A percentile compares a stretch with the other conserved stretches of the same genome.
Evolutionary conservation across 345 rosid genomes (phyloP).

Genomic region (Tarenaya hassleriana): DNA sequence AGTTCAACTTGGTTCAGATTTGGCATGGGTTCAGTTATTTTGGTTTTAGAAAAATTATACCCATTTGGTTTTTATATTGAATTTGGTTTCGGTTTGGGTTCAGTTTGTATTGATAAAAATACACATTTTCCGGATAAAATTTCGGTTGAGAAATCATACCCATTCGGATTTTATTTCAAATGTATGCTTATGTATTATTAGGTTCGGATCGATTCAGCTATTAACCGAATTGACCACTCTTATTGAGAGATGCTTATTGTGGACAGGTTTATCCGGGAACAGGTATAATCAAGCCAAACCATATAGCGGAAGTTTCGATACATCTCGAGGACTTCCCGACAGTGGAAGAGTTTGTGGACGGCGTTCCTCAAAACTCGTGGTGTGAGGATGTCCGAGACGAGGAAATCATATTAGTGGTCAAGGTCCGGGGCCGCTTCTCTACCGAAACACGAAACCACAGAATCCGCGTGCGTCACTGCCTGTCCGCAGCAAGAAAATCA

Average conservation of each 20-base stretch:
- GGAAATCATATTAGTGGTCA: slow-evolving; percentile 52
- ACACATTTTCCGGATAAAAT: too few relatives aligned
- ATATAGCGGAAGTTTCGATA: slow-evolving; percentile 43
- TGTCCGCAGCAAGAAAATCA: slow-evolving; percentile 28
- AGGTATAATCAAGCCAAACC: slow-evolving; percentile 54
- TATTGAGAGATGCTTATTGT: not conserved
- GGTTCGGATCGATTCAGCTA: not conserved
- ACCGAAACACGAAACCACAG: slow-evolving; percentile 54
- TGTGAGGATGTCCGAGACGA: slow-evolving; percentile 65
- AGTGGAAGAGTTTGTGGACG: slow-evolving; percentile 59
- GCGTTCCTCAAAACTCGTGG: slow-evolving; percentile 65
- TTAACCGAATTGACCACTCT: too few relatives aligned
- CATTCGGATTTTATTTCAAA: too few relatives aligned
- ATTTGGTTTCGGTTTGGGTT: too few relatives aligned
- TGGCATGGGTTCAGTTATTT: too few relatives aligned
- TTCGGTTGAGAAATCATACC: too few relatives aligned
- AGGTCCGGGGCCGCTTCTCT: slow-evolving; percentile 53
- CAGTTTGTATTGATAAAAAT: too few relatives aligned
- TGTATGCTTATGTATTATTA: too few relatives aligned
- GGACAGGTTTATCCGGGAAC: slow-evolving; percentile 59
- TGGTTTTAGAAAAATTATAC: too few relatives aligned
- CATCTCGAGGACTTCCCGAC: slow-evolving; percentile 61
- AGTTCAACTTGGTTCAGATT: too few relatives aligned
- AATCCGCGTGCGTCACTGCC: slow-evolving; percentile 67
- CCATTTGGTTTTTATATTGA: too few relatives aligned